Base-by-base conservation (phyloP, 306 rosid species). In the Vigna nakashimae region DNA sequence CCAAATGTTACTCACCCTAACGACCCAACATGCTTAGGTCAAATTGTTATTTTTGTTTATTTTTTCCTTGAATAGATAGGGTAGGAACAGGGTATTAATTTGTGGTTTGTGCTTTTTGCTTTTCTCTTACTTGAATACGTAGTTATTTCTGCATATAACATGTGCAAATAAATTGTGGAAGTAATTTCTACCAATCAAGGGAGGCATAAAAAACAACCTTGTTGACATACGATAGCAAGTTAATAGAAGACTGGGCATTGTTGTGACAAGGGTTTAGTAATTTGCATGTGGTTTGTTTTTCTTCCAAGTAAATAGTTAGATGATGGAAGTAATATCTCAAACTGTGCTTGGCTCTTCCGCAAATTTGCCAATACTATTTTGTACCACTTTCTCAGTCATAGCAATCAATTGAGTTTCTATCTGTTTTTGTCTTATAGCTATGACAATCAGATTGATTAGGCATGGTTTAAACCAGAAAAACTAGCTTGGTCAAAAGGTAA, bases 221-320 rank as follows among this genome's bases (percentile, higher is more conserved):
- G 22, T 82, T 84, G 90, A 84, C 83, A 60, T 22, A 20, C 13
- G 48, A 68, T 26, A 66, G 63, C 16, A 66, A 68, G 36, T 71
- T 4, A 71, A 84, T 60, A 80, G 69, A 75, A 60, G 79, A 84
- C 65, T 71, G 2, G 28, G 17, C 45, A 60, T 42, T 59, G 77
- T 50, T 59, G 77, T 66, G 78, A 74, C 82, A 70, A 57, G 49
- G 71, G 57, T 70, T 3, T 69, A 16, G 69, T 78, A 52, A 55
- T 80, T 65, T 46, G 73, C 77, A 72, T 51, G 67, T 76, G 75
- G 3, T 46, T 38, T 71, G 67, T 67, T 57, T 53, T 32, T 40
- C 65, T 22, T 26, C 40, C 40, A 42, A 64, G n/a, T 58, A 74
- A 73, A 16, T 48, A 71, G 65, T 38, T 43, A 63, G 52, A 70